phyloP scores from a whole-genome alignment of 768 basidiomycete species.

The Chalciporus chontae region DNA sequence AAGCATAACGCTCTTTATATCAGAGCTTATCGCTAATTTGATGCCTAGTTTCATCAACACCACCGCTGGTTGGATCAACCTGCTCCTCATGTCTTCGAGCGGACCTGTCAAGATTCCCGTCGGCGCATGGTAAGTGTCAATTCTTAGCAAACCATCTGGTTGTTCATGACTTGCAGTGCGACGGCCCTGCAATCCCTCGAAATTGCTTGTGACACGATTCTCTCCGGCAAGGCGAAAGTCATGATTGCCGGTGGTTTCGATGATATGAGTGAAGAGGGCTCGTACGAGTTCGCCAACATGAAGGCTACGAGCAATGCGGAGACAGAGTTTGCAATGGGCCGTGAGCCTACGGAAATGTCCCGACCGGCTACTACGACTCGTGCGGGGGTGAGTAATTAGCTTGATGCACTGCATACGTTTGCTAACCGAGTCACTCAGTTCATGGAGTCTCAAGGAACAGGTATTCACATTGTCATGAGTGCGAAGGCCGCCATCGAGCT shows the following conservation, averaged over 20 bases:
- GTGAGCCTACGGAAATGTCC: slow-evolving; percentile 98
- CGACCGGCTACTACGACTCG: slow-evolving; percentile 95
- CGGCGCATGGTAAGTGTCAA: slow-evolving; percentile 78
- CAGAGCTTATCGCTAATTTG: slow-evolving; percentile 6
- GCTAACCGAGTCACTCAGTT: slow-evolving; percentile 45
- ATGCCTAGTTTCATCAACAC: slow-evolving; percentile 91
- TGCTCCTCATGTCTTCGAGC: slow-evolving; percentile 90
- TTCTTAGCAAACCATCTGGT: not conserved
- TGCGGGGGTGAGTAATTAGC: slow-evolving; percentile 63
- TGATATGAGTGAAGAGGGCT: slow-evolving; percentile 97
- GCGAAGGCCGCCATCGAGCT: slow-evolving; percentile 95
- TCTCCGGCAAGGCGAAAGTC: slow-evolving; percentile 96
- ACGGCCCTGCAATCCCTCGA: slow-evolving; percentile 97
- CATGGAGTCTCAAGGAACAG: slow-evolving; percentile 96
- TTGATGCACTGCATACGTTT: not conserved
- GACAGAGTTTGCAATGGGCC: slow-evolving; percentile 97
- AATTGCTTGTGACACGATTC: slow-evolving; percentile 93
- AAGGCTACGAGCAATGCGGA: slow-evolving; percentile 97
- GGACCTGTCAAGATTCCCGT: slow-evolving; percentile 99
- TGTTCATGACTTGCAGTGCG: slow-evolving; percentile 49
- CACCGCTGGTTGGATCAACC: slow-evolving; percentile 96
- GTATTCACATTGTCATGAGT: slow-evolving; percentile 96
- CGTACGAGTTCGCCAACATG: slow-evolving; percentile 99
- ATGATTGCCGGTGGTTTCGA: slow-evolving; percentile 99
- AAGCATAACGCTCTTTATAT: slow-evolving; percentile 25